phyloP scores from a whole-genome alignment of 257 asterid species.

The Solanum ossicruentum region DNA sequence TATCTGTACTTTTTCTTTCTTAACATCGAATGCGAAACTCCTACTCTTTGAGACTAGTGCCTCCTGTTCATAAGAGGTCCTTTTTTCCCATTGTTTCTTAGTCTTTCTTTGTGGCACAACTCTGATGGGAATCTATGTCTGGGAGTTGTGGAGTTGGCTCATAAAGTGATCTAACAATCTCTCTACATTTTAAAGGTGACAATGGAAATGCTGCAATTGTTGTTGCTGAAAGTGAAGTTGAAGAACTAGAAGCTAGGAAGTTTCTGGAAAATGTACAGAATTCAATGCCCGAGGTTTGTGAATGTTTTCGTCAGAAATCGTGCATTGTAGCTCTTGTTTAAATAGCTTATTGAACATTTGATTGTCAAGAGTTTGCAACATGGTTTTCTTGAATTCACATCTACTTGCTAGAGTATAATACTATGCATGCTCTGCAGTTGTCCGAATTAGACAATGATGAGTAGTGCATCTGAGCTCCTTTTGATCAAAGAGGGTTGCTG shows the following conservation, averaged over 20 bases:
- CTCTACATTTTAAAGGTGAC: not conserved
- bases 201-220: not conserved
- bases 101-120: not conserved
- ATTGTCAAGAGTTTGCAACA: not conserved
- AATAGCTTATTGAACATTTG: not conserved
- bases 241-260: not conserved
- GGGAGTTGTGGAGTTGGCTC: not conserved
- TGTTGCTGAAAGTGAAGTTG: not conserved
- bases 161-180: not conserved
- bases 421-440: not conserved
- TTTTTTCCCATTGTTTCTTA: not conserved
- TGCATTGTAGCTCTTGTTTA: not conserved
- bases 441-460: not conserved
- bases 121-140: not conserved
- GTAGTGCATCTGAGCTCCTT: not conserved
- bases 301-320: not conserved
- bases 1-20: not conserved
- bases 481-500: not conserved
- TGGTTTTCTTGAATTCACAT: not conserved
- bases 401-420: not conserved
- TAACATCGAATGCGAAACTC: not conserved
- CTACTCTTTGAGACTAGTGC: not conserved
- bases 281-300: slow-evolving; percentile 1
- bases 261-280: not conserved
- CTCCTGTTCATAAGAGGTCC: not conserved